Evolutionary conservation across 768 basidiomycete species (phyloP).

Genomic region (Lactifluus subvellereus): DNA sequence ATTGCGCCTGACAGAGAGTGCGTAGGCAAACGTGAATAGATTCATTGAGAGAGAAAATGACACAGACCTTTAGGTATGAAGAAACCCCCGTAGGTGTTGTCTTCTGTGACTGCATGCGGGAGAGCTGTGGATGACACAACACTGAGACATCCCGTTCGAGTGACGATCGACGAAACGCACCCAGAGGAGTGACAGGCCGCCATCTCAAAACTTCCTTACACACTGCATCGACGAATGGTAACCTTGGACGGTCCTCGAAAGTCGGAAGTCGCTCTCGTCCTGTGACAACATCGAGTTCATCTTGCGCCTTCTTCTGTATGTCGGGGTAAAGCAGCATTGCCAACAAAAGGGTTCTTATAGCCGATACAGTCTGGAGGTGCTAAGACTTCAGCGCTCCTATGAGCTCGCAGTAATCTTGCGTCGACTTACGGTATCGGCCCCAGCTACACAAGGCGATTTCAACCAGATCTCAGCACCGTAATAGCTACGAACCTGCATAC

Average conservation of each 20-base stretch:
- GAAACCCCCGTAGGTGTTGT: not conserved
- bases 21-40: not conserved
- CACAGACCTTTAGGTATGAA: slow-evolving; percentile 3
- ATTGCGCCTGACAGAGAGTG: not conserved
- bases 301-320: not conserved
- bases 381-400: not conserved
- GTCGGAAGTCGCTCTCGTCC: slow-evolving; percentile 10
- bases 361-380: not conserved
- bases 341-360: not conserved
- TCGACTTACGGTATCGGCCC: not conserved
- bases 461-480: not conserved
- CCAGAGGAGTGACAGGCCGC: too few species aligned
- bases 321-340: not conserved
- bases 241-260: slow-evolving; percentile 6
- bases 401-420: too few species aligned
- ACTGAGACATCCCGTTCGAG: not conserved
- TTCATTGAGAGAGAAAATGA: too few species aligned
- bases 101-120: not conserved
- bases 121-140: not conserved
- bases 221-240: not conserved
- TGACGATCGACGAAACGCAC: not conserved
- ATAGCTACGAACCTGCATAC: not conserved
- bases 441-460: not conserved
- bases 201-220: slow-evolving; percentile 24
- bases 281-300: slow-evolving; percentile 24